Evolutionary conservation across 1,284 basidiomycete genomes (phyloP).

Genomic region (Omphalotus olearius): DNA sequence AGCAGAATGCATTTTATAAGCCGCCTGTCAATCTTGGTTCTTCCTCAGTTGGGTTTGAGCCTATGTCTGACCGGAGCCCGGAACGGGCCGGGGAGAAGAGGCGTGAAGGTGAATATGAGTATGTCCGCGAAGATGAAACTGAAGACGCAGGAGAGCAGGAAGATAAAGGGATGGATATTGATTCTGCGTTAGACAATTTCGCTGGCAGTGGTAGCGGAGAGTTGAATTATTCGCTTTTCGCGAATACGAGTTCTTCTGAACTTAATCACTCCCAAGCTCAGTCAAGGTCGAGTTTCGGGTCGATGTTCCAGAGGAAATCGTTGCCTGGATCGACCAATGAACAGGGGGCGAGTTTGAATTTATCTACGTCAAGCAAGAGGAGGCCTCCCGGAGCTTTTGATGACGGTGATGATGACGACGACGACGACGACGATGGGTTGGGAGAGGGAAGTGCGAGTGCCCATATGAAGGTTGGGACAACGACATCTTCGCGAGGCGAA

Average conservation of each 20-base stretch:
- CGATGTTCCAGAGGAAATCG: background rate
- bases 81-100: conserved; percentile 3
- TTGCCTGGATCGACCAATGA: conserved; percentile 12
- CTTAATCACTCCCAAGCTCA: background rate
- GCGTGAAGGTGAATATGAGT: conserved; percentile 10
- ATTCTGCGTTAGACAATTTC: background rate
- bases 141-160: conserved; percentile 2
- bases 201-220: conserved; percentile 1
- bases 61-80: background rate
- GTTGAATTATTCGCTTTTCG: conserved; percentile 16
- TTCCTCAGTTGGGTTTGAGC: too few species aligned
- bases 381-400: conserved; percentile 36
- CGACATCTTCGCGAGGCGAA: too few species aligned
- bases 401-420: conserved; percentile 28
- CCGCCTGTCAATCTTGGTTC: background rate
- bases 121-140: conserved; percentile 11
- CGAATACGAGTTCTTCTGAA: background rate
- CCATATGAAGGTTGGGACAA: too few species aligned
- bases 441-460: too few species aligned
- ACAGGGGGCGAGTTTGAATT: conserved; percentile 19
- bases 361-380: conserved; percentile 15
- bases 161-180: conserved; percentile 2
- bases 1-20: conserved; percentile 15
- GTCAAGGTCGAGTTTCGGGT: conserved; percentile 1
- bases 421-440: conserved; percentile 16